Conservation (phyloP, 805 yeast species). For the Hanseniaspora valbyensis region DNA sequence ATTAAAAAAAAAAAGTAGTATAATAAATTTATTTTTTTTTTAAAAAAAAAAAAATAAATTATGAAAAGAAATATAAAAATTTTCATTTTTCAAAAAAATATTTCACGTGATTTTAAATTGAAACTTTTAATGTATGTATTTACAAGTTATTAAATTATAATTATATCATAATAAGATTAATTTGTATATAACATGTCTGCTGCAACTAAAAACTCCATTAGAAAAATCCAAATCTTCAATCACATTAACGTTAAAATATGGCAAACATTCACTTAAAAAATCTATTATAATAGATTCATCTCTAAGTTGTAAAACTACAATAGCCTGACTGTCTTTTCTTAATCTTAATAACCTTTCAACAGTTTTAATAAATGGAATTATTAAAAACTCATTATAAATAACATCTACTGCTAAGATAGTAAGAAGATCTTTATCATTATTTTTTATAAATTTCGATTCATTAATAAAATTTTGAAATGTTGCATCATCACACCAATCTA, state of each 20-base stretch:
- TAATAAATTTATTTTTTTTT: no score
- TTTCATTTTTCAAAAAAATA: no score
- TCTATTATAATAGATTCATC: conserved; percentile 25
- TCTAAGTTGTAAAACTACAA: conserved; percentile 28
- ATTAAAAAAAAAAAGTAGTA: no score
- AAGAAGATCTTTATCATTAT: conserved; percentile 2
- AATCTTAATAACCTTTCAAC: conserved; percentile 7
- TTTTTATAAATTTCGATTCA: background rate
- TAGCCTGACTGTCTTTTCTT: conserved; percentile 15
- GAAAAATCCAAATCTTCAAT: conserved; percentile 14
- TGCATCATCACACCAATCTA: conserved; percentile 24
- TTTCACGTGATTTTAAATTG: no score
- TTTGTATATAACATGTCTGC: conserved; percentile 7
- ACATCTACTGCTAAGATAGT: conserved; percentile 30
- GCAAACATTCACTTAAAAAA: conserved; percentile 25
- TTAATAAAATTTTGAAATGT: background rate
- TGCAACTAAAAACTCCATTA: background rate
- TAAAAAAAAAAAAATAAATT: no score
- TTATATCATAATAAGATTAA: background rate
- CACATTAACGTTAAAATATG: conserved; percentile 20
- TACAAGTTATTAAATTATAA: no score
- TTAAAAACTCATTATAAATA: conserved; percentile 29
- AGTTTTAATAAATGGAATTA: conserved; percentile 26
- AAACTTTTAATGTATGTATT: background rate
- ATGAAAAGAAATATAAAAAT: no score